phyloP scores from a whole-genome alignment of 805 yeast species.

The Cyberlindnera xylosilytica region DNA sequence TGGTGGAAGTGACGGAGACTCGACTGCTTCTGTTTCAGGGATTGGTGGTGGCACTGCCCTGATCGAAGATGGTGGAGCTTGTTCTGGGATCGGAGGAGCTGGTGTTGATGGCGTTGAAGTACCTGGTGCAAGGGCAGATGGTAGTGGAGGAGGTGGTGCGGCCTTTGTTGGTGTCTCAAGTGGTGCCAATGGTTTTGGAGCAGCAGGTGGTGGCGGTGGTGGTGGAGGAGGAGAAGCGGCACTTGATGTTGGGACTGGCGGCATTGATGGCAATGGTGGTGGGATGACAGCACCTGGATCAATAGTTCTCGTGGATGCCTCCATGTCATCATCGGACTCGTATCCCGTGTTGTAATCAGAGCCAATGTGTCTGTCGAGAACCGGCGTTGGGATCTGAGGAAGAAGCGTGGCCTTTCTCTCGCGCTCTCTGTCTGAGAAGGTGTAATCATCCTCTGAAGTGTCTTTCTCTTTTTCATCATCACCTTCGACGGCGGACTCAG shows the following conservation, averaged over 20 bases:
- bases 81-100: slow-evolving; percentile 21
- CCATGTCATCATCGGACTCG: slow-evolving; percentile 62
- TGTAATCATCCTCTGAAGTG: slow-evolving; percentile 26
- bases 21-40: slow-evolving; percentile 1
- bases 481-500: slow-evolving; percentile 30
- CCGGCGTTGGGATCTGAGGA: slow-evolving; percentile 10
- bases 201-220: not conserved
- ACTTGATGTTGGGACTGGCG: not conserved
- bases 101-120: not conserved
- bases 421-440: slow-evolving; percentile 20
- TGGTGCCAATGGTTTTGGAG: not conserved
- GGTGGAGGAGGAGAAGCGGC: not conserved
- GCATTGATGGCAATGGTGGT: not conserved
- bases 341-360: slow-evolving; percentile 52
- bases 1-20: slow-evolving; percentile 4
- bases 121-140: slow-evolving; percentile 1
- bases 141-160: slow-evolving; percentile 23
- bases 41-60: slow-evolving; percentile 12
- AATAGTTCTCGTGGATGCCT: slow-evolving; percentile 7
- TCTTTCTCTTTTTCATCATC: slow-evolving; percentile 30
- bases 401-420: slow-evolving; percentile 18
- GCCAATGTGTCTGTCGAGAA: slow-evolving; percentile 15
- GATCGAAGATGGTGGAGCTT: slow-evolving; percentile 6
- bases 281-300: slow-evolving; percentile 3
- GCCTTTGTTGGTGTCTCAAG: slow-evolving; percentile 17